Percentiles rank a stretch among this genome's conserved stretches.
phyloP scores from a whole-genome alignment of 2,329 filamentous ascomycete species.

The Penicillium paneum region DNA sequence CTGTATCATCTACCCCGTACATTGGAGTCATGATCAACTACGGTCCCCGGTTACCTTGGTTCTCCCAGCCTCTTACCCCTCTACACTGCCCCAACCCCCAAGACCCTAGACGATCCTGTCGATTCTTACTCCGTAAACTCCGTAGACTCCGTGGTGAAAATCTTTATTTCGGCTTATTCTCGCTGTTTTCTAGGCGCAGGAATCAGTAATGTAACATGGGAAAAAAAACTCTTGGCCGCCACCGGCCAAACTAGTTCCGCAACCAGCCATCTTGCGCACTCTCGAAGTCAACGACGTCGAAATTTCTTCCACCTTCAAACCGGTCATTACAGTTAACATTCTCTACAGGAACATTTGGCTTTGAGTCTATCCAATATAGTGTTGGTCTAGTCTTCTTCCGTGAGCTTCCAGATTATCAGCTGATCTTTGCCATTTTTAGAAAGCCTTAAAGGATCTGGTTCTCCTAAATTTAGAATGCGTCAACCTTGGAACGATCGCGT shows the following conservation, averaged over 20 bases:
- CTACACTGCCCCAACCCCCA: constrained; percentile 1
- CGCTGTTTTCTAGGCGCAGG: neutral
- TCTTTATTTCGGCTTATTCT: neutral
- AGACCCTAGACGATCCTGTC: neutral
- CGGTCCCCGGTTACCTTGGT: neutral
- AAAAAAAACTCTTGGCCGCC: neutral
- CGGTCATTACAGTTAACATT: neutral
- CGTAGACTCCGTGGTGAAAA: neutral
- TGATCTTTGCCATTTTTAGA: neutral
- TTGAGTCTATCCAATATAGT: neutral
- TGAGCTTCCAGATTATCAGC: neutral
- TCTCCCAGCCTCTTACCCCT: neutral
- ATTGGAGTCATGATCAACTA: neutral
- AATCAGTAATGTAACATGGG: neutral
- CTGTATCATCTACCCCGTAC: neutral
- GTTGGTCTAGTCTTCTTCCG: neutral
- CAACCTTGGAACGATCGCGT: neutral
- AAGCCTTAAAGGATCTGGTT: neutral
- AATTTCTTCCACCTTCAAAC: neutral
- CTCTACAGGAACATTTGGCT: neutral
- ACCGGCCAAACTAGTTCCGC: neutral
- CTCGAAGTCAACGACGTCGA: too few relatives aligned
- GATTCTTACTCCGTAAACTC: neutral
- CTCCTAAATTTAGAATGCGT: constrained; percentile 2
- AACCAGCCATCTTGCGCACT: neutral